These are phyloP conservation scores for Citrus unshiu DNA, from an alignment of 345 rosid genomes.

Conservation along the genomic window DNA sequence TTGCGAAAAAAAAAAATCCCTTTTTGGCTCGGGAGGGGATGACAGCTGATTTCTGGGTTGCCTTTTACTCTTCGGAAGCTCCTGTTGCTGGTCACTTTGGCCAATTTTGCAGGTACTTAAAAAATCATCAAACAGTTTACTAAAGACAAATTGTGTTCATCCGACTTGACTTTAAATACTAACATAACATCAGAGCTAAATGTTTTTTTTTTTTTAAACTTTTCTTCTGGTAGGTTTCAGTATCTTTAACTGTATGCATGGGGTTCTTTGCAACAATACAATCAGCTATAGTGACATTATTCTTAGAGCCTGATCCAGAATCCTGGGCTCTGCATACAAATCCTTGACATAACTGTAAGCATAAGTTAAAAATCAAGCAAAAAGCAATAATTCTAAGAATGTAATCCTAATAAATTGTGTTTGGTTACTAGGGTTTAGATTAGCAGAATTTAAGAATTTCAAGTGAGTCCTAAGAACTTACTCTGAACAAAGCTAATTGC, in stretches of 20 bases:
- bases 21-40: conserved; percentile 13
- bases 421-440: too few relatives aligned
- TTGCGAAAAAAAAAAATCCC: conserved; percentile 7
- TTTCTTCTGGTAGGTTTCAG: conserved; percentile 45
- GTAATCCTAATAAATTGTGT: too few relatives aligned
- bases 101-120: conserved; percentile 56
- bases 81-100: conserved; percentile 73
- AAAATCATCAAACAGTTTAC: neutral
- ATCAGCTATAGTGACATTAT: conserved; percentile 38
- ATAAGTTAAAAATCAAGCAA: too few relatives aligned
- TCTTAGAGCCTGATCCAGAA: conserved; percentile 42
- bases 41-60: conserved; percentile 62
- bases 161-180: neutral
- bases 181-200: neutral
- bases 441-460: too few relatives aligned
- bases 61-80: conserved; percentile 48
- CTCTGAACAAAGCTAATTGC: too few relatives aligned
- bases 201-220: too few relatives aligned
- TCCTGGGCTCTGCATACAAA: conserved; percentile 52
- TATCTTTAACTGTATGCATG: conserved; percentile 66
- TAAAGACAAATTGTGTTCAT: neutral
- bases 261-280: conserved; percentile 59
- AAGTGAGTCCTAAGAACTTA: too few relatives aligned
- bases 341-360: neutral
- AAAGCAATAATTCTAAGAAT: too few relatives aligned